These are phyloP conservation scores for Lepidium africanum DNA, from an alignment of 345 rosid species.

Conservation along the genomic window DNA sequence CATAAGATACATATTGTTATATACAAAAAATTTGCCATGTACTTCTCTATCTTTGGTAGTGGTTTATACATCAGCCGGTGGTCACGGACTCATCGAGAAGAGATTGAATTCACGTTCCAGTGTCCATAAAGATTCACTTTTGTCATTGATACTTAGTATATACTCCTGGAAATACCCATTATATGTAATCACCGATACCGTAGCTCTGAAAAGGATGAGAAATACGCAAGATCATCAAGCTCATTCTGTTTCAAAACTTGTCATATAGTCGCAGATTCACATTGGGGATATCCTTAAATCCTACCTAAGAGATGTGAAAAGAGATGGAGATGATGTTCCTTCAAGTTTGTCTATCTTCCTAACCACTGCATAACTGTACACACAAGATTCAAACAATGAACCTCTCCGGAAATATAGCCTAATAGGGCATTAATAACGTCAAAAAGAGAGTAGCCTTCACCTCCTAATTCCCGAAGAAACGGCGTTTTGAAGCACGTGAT, in stretches of 20 bases:
- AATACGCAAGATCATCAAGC: neutral
- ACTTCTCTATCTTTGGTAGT: constrained; percentile 4
- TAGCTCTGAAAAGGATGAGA: constrained; percentile 37
- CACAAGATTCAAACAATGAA: neutral
- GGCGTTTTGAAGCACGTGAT: constrained; percentile 69
- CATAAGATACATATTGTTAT: constrained; percentile 2
- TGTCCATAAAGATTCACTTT: constrained; percentile 56
- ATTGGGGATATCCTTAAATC: neutral
- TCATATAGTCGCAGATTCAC: neutral
- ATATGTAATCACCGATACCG: constrained; percentile 54
- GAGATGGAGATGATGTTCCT: constrained; percentile 45
- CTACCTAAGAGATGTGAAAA: constrained; percentile 43
- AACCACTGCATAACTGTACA: constrained; percentile 51
- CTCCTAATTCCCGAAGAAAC: constrained; percentile 65
- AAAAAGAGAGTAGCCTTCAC: constrained; percentile 26
- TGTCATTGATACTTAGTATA: constrained; percentile 36
- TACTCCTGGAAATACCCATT: constrained; percentile 80
- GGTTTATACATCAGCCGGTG: constrained; percentile 3
- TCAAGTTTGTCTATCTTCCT: constrained; percentile 58
- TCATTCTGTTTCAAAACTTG: neutral
- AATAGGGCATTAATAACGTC: neutral
- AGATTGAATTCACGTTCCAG: constrained; percentile 65
- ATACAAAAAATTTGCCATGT: neutral
- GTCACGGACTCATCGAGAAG: constrained; percentile 1
- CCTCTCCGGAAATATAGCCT: neutral